Evolutionary conservation across 2,329 filamentous ascomycete species (phyloP), one percentile per base, ranked within the genome.

Genomic region (Esteya vermicola): DNA sequence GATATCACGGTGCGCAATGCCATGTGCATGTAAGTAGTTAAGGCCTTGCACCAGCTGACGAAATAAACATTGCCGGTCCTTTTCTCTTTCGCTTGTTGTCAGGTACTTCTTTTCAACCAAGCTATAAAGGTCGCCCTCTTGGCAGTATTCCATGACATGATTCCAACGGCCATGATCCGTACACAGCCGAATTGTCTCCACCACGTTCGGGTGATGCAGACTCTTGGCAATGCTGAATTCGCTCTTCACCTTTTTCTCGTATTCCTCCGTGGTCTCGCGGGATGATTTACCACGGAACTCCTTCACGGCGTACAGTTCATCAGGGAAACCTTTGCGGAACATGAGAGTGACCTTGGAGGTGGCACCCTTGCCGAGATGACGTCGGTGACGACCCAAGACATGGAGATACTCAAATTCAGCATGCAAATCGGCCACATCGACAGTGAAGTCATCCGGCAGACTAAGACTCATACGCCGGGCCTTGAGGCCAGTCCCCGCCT

Each of bases 101-200:
- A 93, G 73, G 50, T 81, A 79, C 26, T 72, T 72, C 55, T 79
- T 80, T 47, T 78, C 72, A 30, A 93, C 78, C 12, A 93, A 63
- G 45, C 69, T 68, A 56, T 81, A 89, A 6, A 94, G 63, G 53
- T 93, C 86, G 34, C 86, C 85, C 49, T 85, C 75, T 4, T 75
- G 70, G 61, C 86, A 93, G 56, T 83, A 93, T 55, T 94, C 85
- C 86, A 94, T 94, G 41, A 93, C 84, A 55, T 93, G 84, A 55
- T 85, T 88, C 81, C 83, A 93, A 30, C 80, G 76, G 25, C 74
- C 75, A 49, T 78, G 72, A 49, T 86, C 71, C 13, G 72, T 76
- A 61, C 85, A 91, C 6, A 93, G 67, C 23, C 79, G 75, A 41
- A 86, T 62, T 0, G 84, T 88, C 57, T 85, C 74, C 47, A 93